phyloP scores from a whole-genome alignment of 208 protist genomes.

The Leptomonas pyrrhocoris region DNA sequence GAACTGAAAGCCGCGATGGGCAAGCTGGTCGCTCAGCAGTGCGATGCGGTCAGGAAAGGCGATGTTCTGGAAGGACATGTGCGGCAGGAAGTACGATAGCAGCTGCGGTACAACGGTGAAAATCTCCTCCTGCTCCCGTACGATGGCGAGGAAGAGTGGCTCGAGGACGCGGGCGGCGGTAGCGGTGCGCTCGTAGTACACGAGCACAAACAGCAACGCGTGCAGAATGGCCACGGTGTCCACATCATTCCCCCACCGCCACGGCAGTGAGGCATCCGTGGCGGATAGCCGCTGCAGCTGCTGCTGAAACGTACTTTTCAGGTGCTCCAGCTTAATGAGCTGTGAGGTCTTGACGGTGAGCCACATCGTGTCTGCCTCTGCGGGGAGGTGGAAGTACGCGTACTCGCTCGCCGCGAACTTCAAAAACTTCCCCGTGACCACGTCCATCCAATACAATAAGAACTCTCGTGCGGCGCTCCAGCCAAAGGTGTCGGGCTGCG shows the following conservation, averaged over 20 bases:
- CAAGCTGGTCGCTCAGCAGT: constrained; percentile 21
- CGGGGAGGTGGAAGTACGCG: constrained; percentile 29
- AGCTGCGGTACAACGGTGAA: constrained; percentile 22
- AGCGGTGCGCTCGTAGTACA: constrained; percentile 29
- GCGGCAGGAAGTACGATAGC: constrained; percentile 25
- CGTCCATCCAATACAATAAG: constrained; percentile 18
- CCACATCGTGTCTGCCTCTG: constrained; percentile 28
- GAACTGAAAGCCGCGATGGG: constrained; percentile 27
- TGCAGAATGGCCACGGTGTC: constrained; percentile 15
- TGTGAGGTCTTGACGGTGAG: constrained; percentile 37
- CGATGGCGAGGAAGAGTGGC: constrained; percentile 34
- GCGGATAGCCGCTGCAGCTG: constrained; percentile 9
- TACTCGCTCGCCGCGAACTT: constrained; percentile 57
- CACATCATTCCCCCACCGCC: constrained; percentile 1
- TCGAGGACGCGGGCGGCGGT: constrained; percentile 29
- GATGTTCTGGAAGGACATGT: constrained; percentile 18
- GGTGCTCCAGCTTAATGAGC: constrained; percentile 33
- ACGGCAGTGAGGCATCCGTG: neutral
- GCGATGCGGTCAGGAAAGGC: constrained; percentile 14
- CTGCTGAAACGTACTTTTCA: constrained; percentile 24
- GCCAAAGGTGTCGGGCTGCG: constrained; percentile 26
- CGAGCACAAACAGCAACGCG: constrained; percentile 33
- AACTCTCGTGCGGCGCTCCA: constrained; percentile 18
- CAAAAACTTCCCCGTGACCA: constrained; percentile 39
- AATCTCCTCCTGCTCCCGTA: constrained; percentile 20